Percentiles rank a stretch among this genome's conserved stretches.
These are phyloP conservation scores for Cystofilobasidium bisporidii DNA, from an alignment of 768 basidiomycete species.

Conservation along the genomic window DNA sequence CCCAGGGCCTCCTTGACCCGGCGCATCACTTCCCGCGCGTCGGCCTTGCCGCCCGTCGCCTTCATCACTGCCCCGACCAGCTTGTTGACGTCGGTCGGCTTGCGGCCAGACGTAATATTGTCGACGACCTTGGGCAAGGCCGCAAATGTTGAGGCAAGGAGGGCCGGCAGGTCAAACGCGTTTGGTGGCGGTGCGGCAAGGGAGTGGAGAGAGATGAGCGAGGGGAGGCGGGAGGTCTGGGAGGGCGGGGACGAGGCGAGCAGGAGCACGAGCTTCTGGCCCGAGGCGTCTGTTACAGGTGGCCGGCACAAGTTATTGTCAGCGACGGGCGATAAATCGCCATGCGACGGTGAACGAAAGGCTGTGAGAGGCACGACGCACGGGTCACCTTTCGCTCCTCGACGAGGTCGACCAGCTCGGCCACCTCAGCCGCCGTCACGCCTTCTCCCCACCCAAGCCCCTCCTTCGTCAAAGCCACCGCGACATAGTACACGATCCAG, in stretches of 20 bases:
- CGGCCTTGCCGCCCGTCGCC: conserved; percentile 62
- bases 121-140: conserved; percentile 58
- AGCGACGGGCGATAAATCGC: neutral
- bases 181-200: conserved; percentile 30
- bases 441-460: conserved; percentile 44
- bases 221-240: neutral
- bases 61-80: conserved; percentile 81
- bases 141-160: conserved; percentile 59
- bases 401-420: conserved; percentile 68
- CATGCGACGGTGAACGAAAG: neutral
- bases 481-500: conserved; percentile 82
- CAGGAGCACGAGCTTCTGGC: conserved; percentile 63
- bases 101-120: conserved; percentile 54
- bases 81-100: conserved; percentile 66
- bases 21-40: conserved; percentile 50
- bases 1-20: neutral
- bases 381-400: conserved; percentile 59
- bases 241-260: conserved; percentile 47
- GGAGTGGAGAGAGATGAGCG: conserved; percentile 20
- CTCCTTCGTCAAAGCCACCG: conserved; percentile 61
- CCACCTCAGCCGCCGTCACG: conserved; percentile 56
- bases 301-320: conserved; percentile 20
- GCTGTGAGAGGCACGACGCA: conserved; percentile 36
- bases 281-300: conserved; percentile 55
- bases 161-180: conserved; percentile 42